These are phyloP conservation scores for Dictyostelium firmibasis DNA, from an alignment of 78 protist genomes.

Conservation along the genomic window DNA sequence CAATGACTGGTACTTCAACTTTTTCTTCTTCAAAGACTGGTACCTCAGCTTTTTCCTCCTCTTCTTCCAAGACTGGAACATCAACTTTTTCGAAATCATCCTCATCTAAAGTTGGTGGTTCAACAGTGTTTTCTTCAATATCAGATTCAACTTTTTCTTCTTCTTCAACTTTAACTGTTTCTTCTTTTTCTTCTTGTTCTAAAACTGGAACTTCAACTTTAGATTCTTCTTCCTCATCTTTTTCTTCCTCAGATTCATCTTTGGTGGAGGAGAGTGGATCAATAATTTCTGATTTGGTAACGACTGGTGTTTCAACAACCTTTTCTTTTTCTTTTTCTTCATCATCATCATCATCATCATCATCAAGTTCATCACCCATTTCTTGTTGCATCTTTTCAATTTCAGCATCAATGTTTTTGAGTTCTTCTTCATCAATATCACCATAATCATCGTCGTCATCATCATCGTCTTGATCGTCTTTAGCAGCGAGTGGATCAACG, in stretches of 20 bases:
- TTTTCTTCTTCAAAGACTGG: constrained; percentile 2
- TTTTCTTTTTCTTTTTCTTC: constrained; percentile 3
- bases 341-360: constrained; percentile 10
- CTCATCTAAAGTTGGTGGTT: constrained; percentile 16
- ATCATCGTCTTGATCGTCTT: neutral
- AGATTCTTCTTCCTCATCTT: constrained; percentile 19
- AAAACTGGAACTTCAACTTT: constrained; percentile 7
- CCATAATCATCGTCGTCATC: constrained; percentile 13
- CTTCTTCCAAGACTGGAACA: neutral
- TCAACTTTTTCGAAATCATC: neutral
- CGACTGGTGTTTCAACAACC: neutral
- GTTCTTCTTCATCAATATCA: constrained; percentile 9
- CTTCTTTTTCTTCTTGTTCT: neutral
- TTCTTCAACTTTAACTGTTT: neutral
- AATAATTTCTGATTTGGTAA: neutral
- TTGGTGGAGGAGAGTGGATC: neutral
- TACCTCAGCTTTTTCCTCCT: too few relatives aligned
- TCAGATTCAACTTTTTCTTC: constrained; percentile 15
- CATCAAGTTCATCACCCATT: constrained; percentile 24
- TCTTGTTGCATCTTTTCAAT: constrained; percentile 22
- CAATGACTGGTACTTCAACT: neutral
- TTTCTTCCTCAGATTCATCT: neutral
- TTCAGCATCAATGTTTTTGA: constrained; percentile 21
- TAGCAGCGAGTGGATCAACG: neutral
- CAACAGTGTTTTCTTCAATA: neutral